A percentile compares a stretch with the other conserved stretches of the same genome.
phyloP scores from a whole-genome alignment of 164 flowering plant genomes.

The Dillenia turbinata region DNA sequence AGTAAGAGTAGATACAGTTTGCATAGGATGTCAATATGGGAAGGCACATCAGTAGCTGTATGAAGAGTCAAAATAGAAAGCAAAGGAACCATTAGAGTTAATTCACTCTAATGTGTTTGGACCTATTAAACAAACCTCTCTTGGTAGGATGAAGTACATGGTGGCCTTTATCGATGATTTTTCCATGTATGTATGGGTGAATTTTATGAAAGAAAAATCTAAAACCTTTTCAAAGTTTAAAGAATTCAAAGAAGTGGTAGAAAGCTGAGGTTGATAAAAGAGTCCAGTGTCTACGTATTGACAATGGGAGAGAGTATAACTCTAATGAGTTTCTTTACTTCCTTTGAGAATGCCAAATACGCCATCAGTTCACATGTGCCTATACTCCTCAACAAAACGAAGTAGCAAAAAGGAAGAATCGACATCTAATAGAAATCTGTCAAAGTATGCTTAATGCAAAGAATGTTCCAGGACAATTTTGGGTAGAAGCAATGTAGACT shows the following conservation, averaged over 20 bases:
- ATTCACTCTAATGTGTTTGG: constrained; percentile 10
- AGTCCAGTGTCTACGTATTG: constrained; percentile 6
- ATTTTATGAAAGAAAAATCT: constrained; percentile 12
- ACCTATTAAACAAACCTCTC: constrained; percentile 6
- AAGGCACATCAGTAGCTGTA: constrained; percentile 5
- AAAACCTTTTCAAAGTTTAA: constrained; percentile 2
- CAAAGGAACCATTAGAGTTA: constrained; percentile 6
- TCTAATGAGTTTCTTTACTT: constrained; percentile 3
- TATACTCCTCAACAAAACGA: constrained; percentile 17
- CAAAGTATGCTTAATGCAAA: constrained; percentile 16
- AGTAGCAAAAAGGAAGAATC: constrained; percentile 9
- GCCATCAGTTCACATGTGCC: constrained; percentile 10
- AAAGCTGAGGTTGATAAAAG: neutral
- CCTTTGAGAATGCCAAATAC: neutral
- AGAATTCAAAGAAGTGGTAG: constrained; percentile 7
- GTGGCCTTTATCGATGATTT: constrained; percentile 8
- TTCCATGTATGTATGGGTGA: constrained; percentile 9
- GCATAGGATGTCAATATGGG: neutral
- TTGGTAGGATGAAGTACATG: neutral
- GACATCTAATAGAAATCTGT: constrained; percentile 4
- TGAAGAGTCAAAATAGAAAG: neutral
- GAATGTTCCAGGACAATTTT: constrained; percentile 16
- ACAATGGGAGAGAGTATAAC: constrained; percentile 16
- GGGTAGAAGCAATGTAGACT: constrained; percentile 12
- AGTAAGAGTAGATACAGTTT: neutral